Evolutionary conservation across 2,329 filamentous ascomycete species (phyloP).

Genomic region (Orbilia brochopaga): DNA sequence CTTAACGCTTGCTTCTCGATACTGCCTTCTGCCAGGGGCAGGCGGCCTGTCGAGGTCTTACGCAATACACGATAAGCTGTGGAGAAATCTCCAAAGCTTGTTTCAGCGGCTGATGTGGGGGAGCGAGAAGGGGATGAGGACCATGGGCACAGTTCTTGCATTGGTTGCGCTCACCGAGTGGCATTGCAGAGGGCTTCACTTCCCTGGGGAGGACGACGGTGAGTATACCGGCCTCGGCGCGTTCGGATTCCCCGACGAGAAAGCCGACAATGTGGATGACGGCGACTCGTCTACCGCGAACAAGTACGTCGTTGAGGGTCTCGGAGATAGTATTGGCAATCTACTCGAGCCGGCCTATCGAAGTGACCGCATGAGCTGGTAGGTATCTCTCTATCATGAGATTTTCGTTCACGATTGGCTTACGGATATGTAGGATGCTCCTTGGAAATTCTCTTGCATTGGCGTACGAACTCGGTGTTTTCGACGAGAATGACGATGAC

Average conservation of each 20-base stretch:
- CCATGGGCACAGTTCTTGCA: conserved; percentile 91
- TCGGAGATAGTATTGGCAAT: conserved; percentile 82
- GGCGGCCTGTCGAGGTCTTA: conserved; percentile 83
- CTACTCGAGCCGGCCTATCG: conserved; percentile 97
- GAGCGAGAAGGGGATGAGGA: conserved; percentile 66
- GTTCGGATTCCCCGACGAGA: conserved; percentile 70
- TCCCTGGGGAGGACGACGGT: conserved; percentile 75
- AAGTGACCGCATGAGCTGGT: conserved; percentile 59
- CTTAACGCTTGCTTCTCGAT: conserved; percentile 86
- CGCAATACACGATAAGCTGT: conserved; percentile 92
- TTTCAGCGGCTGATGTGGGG: conserved; percentile 92
- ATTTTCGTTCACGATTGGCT: conserved; percentile 57
- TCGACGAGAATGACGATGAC: conserved; percentile 82
- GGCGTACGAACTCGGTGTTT: conserved; percentile 92
- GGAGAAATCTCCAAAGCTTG: conserved; percentile 93
- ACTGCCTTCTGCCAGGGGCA: conserved; percentile 78
- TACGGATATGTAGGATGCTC: conserved; percentile 98
- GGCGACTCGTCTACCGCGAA: conserved; percentile 65
- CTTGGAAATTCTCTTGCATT: conserved; percentile 87
- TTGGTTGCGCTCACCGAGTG: conserved; percentile 94
- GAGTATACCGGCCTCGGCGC: conserved; percentile 69
- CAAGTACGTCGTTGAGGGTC: conserved; percentile 53
- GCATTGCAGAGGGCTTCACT: conserved; percentile 93
- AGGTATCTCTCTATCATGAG: conserved; percentile 1
- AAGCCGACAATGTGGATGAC: conserved; percentile 56